Conservation (phyloP, 305 asterid species). For the Fraxinus greggii region DNA sequence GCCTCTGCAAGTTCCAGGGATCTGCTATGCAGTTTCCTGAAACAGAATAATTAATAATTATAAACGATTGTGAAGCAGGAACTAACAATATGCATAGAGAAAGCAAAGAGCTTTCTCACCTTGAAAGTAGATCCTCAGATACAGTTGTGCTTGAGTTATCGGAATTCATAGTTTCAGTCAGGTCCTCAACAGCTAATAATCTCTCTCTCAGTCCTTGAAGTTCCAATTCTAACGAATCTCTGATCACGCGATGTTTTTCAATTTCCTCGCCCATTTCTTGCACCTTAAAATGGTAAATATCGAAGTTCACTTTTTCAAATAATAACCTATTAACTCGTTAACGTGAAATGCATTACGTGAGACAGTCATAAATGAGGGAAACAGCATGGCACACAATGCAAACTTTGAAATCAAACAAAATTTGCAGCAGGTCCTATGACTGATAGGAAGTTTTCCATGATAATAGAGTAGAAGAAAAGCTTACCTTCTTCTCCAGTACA, state of each 20-base stretch:
- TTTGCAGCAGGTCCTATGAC: slow-evolving; percentile 18
- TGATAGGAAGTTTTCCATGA: slow-evolving; percentile 7
- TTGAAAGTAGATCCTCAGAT: slow-evolving; percentile 42
- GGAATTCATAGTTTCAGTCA: slow-evolving; percentile 52
- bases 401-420: slow-evolving; percentile 12
- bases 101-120: slow-evolving; percentile 42
- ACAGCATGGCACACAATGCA: neutral
- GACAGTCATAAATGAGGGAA: neutral
- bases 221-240: slow-evolving; percentile 69
- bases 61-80: slow-evolving; percentile 20
- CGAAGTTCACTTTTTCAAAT: slow-evolving; percentile 6
- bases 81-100: slow-evolving; percentile 17
- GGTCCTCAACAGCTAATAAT: slow-evolving; percentile 62
- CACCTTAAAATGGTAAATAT: slow-evolving; percentile 43
- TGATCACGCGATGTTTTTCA: slow-evolving; percentile 51
- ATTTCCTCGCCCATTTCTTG: slow-evolving; percentile 82
- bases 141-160: slow-evolving; percentile 41
- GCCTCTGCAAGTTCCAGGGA: slow-evolving; percentile 50
- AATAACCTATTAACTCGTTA: slow-evolving; percentile 9
- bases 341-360: slow-evolving; percentile 7
- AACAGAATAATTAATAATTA: slow-evolving; percentile 18
- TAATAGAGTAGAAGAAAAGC: slow-evolving; percentile 22
- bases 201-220: slow-evolving; percentile 66
- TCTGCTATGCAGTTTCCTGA: slow-evolving; percentile 47
- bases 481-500: slow-evolving; percentile 84